phyloP scores from a whole-genome alignment of 352 stramenopile species.

The Phytophthora constricta region DNA sequence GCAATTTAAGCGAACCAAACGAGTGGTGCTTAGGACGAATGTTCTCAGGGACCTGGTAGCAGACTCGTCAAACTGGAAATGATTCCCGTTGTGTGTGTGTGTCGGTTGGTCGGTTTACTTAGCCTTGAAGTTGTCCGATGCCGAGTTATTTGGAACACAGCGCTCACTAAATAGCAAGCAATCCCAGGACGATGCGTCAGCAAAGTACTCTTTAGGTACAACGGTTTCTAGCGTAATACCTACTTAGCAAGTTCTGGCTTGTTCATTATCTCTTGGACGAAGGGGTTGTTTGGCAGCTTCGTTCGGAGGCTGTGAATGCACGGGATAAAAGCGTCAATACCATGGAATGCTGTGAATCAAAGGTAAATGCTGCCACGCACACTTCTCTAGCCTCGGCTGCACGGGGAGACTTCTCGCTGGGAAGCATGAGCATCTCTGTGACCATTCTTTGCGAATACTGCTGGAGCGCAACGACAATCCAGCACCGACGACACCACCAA shows the following conservation, averaged over 20 bases:
- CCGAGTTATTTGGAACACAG: too few relatives aligned
- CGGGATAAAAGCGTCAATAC: conserved; percentile 23
- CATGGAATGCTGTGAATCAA: background rate
- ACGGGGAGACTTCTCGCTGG: conserved; percentile 21
- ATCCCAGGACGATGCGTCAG: background rate
- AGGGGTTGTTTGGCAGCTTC: conserved; percentile 21
- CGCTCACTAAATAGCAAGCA: background rate
- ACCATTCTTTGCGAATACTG: conserved; percentile 27
- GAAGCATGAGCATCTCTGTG: conserved; percentile 26
- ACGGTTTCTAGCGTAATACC: background rate
- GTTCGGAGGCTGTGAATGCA: conserved; percentile 24
- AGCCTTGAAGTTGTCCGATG: too few relatives aligned
- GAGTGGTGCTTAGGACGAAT: too few relatives aligned
- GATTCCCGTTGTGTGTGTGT: too few relatives aligned
- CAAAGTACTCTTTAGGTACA: background rate
- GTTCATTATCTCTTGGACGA: conserved; percentile 7
- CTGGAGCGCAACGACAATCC: conserved; percentile 18
- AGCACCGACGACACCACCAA: conserved; percentile 25
- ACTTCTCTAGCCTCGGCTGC: conserved; percentile 30
- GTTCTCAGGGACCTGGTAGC: too few relatives aligned
- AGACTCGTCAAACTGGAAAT: too few relatives aligned
- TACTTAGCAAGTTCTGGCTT: background rate
- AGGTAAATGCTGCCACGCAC: background rate
- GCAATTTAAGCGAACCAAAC: background rate
- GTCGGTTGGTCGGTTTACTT: too few relatives aligned